phyloP scores from a whole-genome alignment of 1,139 yeast genomes.

The Suhomyces guaymorum region DNA sequence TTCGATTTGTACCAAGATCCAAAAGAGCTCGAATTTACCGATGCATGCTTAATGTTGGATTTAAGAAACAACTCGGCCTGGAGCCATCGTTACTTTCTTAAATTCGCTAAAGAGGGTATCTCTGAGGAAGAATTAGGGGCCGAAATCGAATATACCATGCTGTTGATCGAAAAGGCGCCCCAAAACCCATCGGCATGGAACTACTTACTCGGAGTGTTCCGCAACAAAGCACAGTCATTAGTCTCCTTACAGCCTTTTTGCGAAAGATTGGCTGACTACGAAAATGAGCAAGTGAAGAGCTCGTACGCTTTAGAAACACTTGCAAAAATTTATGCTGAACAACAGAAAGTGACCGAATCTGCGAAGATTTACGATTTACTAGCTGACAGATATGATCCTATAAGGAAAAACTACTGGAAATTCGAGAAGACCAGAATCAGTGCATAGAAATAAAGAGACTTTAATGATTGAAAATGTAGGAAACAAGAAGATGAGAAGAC shows the following conservation, averaged over 20 bases:
- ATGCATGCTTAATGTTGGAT: slow-evolving; percentile 56
- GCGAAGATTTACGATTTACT: slow-evolving; percentile 49
- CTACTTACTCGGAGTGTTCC: slow-evolving; percentile 64
- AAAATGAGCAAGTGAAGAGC: slow-evolving; percentile 41
- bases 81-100: slow-evolving; percentile 76
- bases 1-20: slow-evolving; percentile 47
- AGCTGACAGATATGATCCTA: slow-evolving; percentile 59
- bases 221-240: slow-evolving; percentile 28
- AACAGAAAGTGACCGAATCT: slow-evolving; percentile 34
- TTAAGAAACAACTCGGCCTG: slow-evolving; percentile 91
- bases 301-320: slow-evolving; percentile 68
- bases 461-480: too few species aligned
- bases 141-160: slow-evolving; percentile 50
- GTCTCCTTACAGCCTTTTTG: slow-evolving; percentile 48
- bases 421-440: slow-evolving; percentile 23
- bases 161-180: slow-evolving; percentile 59
- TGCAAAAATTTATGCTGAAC: slow-evolving; percentile 47
- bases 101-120: slow-evolving; percentile 27
- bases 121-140: slow-evolving; percentile 16
- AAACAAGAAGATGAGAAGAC: too few species aligned
- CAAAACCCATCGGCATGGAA: slow-evolving; percentile 91
- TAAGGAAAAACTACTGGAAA: slow-evolving; percentile 68
- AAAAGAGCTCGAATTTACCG: slow-evolving; percentile 56
- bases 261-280: slow-evolving; percentile 36
- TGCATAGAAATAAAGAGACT: too few species aligned